Conservation (phyloP, 2,329 filamentous ascomycete species). For the Aspergillus pseudoterreus region DNA sequence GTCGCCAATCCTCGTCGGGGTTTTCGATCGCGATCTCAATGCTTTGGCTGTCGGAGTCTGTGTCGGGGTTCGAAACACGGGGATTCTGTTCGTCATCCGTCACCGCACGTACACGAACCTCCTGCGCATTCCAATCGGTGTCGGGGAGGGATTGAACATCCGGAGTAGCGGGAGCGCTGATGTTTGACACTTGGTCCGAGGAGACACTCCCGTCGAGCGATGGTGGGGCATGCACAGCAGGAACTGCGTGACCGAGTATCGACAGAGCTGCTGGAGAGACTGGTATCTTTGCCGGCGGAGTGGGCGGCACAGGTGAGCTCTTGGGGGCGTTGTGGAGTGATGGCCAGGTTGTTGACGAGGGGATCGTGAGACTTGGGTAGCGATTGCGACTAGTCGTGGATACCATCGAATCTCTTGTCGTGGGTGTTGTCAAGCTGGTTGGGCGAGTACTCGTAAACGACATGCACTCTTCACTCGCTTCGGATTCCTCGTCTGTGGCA, state of each 20-base stretch:
- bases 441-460: conserved; percentile 49
- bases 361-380: conserved; percentile 59
- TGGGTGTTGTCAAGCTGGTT: conserved; percentile 45
- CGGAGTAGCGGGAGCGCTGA: conserved; percentile 83
- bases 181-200: conserved; percentile 78
- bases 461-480: conserved; percentile 46
- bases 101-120: conserved; percentile 32
- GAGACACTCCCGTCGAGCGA: conserved; percentile 85
- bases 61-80: conserved; percentile 21
- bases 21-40: conserved; percentile 38
- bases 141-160: conserved; percentile 59
- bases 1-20: conserved; percentile 58
- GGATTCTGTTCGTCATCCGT: conserved; percentile 24
- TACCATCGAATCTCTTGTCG: conserved; percentile 34
- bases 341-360: conserved; percentile 55
- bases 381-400: conserved; percentile 43
- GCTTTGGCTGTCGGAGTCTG: conserved; percentile 24
- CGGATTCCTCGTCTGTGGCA: conserved; percentile 73
- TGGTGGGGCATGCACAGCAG: conserved; percentile 74
- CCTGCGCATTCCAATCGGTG: conserved; percentile 56
- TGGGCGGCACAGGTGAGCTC: conserved; percentile 45
- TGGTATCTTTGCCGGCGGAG: conserved; percentile 56
- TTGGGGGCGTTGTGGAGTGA: conserved; percentile 53
- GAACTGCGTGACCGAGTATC: conserved; percentile 67
- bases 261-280: conserved; percentile 73